Evolutionary conservation across 2,329 filamentous ascomycete species (phyloP), one percentile per base, ranked within the genome.

Genomic region (Blumeriella jaapii): DNA sequence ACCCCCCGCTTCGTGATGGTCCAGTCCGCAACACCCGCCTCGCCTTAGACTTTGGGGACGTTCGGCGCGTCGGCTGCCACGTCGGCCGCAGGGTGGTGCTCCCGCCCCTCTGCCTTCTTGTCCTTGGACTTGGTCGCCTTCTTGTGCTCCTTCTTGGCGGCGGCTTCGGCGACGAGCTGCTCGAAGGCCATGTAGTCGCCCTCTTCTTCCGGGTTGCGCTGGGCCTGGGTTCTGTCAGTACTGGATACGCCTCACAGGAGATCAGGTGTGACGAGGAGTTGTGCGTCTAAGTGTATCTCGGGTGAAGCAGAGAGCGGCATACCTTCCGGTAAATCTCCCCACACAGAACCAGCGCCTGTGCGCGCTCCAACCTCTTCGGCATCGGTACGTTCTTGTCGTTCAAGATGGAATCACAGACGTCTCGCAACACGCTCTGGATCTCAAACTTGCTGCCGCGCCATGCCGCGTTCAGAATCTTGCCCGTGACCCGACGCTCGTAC

Each of bases 111-210:
- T 41, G 65, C 55, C 45, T 66, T 63, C 50, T 63, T 62, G 44
- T 73, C 66, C 63, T 76, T 69, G 49, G 72, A 65, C 63, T 76
- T 69, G 50, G 62, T 9, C 10, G 22, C 63, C 53, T 89, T 81
- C 54, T 78, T 71, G 54, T 73, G 70, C 47, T 91, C 85, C 62
- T 95, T 94, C 71, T 96, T 96, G 35, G 86, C 81, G 38, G 87
- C 86, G 4, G 89, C 89, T 58, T 98, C 91, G 32, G 91, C 87
- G 60, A 98, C 93, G 37, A 98, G 77, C 61, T 96, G 86, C 59
- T 98, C 91, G 50, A 98, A 98, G 11, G 89, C 87, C 74, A 98
- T 93, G 62, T 93, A 96, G 54, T 96, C 91, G 46, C 91, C 89
- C 61, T 98, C 91, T 64, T 98, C 91, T 46, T 98, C 91, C 26